Evolutionary conservation across 495 filamentous ascomycete genomes (phyloP), one percentile per base, ranked within the genome.

Genomic region (Neurospora terricola): DNA sequence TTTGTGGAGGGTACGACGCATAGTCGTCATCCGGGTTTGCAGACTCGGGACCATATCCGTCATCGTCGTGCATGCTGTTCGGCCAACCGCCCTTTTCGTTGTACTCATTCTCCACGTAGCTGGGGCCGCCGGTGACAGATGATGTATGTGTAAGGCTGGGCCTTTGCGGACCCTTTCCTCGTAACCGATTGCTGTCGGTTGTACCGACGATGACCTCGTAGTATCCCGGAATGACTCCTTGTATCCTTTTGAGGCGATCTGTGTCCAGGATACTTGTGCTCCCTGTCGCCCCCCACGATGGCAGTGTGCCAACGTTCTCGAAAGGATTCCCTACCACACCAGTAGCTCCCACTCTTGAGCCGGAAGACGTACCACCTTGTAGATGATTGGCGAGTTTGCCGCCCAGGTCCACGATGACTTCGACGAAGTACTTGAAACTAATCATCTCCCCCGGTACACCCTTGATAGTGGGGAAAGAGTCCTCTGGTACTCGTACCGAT

Each of bases 141-240:
- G 76, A 69, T 7, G 78, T 76, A 37, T 69, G 54, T 8, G 77
- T 78, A 34, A 80, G 75, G 27, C 75, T 71, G 9, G 78, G 77
- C 21, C 78, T 83, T 70, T 77, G 78, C 36, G 78, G 78, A 38
- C 81, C 78, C 80, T 90, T 89, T 62, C 84, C 83, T 76, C 88
- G 84, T 45, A 86, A 79, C 71, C 91, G 87, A 45, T 86, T 87
- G 73, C 88, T 95, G 80, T 99, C 96, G 70, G 86, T 86, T 5
- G 94, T 97, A 1, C 95, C 95, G n/a, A 98, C 88, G 10, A 96
- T 84, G 40, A 97, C 87, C 77, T 97, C 94, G 75, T 95, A 94
- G 2, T 89, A 84, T 34, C 92, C 91, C 8, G 91, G 90, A 4
- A 98, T 90, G 7, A 98, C 92, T 12, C 92, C 93, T 77, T 97